Evolutionary conservation across 495 filamentous ascomycete genomes (phyloP), one percentile per base, ranked within the genome.

Genomic region (Echria macrotheca): DNA sequence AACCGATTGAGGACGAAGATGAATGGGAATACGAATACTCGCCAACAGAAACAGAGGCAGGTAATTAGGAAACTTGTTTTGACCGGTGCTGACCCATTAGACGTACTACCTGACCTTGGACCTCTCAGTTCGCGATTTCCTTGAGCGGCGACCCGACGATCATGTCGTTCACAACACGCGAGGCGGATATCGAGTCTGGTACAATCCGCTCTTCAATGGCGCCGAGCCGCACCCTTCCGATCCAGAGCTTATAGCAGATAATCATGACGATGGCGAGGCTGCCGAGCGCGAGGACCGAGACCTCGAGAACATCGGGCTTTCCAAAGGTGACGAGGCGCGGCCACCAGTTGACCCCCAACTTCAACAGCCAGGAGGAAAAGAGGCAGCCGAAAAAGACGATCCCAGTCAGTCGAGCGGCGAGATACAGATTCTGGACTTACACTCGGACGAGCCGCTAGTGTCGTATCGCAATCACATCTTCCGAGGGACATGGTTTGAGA

Each of bases 351-450:
- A 60, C 14, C 49, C 52, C 7, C 44, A 45, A 6, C 50, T 54
- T n/a, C 32, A 53, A 19, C 42, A 54, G 17, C 17, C 39, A 1
- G 35, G 14, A 5, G 49, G 43, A 1, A 37, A 47, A 11, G 46
- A 49, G 10, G 14, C 9, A 2, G 47, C 56, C 4, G 1, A 18
- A 5, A 37, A 44, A 12, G 17, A 54, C 11, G n/a, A n/a, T n/a
- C n/a, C n/a, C n/a, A n/a, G n/a, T n/a, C 44, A 45, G 10, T 19
- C 50, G 4, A 38, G 50, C 0, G 55, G 66, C 38, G 60, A 64
- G 58, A 80, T 96, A n/a, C 87, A 95, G 54, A 81, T 96, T 37
- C 72, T 89, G 12, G 88, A 85, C 35, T 76, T 95, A 3, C 85
- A 94, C 61, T 82, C 81, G 0, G 36, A 60, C 0, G 72, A 86